Conservation (phyloP, 257 asterid species). For the Primulina eburnea region DNA sequence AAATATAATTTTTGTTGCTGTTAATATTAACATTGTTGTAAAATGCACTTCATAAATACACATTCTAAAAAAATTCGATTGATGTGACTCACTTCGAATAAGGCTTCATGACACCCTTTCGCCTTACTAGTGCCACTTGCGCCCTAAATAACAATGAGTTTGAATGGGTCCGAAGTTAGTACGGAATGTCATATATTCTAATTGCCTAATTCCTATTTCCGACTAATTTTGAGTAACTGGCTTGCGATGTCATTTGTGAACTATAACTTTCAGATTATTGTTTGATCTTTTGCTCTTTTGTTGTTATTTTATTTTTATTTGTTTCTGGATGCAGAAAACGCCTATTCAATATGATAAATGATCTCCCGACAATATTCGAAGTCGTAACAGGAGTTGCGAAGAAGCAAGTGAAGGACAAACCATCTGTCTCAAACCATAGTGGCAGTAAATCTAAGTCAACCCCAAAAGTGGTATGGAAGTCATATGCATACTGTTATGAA, state of each 20-base stretch:
- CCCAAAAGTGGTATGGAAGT: conserved; percentile 43
- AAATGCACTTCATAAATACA: background rate
- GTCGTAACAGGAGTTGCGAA: conserved; percentile 71
- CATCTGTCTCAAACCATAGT: conserved; percentile 51
- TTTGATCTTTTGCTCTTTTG: conserved; percentile 15
- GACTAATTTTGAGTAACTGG: conserved; percentile 5
- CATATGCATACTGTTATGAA: background rate
- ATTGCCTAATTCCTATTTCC: conserved; percentile 9
- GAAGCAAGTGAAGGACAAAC: conserved; percentile 64
- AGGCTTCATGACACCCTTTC: background rate
- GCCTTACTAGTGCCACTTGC: background rate
- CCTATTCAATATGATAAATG: conserved; percentile 75
- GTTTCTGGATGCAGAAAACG: conserved; percentile 61
- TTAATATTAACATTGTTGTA: background rate
- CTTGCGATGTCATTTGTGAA: conserved; percentile 14
- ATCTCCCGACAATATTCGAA: conserved; percentile 74
- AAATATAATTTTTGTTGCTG: background rate
- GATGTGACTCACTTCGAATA: background rate
- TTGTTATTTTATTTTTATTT: conserved; percentile 20
- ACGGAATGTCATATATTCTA: conserved; percentile 11
- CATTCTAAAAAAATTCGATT: background rate
- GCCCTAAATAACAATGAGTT: background rate
- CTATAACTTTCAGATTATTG: conserved; percentile 19
- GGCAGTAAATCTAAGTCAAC: conserved; percentile 63
- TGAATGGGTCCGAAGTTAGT: conserved; percentile 7